phyloP scores from a whole-genome alignment of 2,329 filamentous ascomycete species.

The Sclerotinia borealis region DNA sequence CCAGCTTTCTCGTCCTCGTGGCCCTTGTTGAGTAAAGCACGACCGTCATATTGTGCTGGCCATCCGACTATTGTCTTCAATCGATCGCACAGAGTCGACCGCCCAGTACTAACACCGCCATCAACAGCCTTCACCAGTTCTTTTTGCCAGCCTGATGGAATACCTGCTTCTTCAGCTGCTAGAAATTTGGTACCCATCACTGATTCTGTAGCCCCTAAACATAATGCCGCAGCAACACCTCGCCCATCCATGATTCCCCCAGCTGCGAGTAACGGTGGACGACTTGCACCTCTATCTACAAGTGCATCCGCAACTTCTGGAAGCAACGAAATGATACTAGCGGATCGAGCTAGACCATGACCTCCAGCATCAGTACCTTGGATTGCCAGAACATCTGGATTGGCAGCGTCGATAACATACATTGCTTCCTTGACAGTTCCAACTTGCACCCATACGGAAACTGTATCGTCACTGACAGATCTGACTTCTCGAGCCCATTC shows the following conservation, averaged over 20 bases:
- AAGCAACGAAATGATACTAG: constrained; percentile 32
- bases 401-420: constrained; percentile 18
- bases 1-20: constrained; percentile 38
- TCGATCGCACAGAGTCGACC: constrained; percentile 45
- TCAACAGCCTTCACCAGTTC: constrained; percentile 43
- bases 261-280: constrained; percentile 31
- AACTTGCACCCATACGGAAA: constrained; percentile 33
- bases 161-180: constrained; percentile 39
- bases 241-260: constrained; percentile 35
- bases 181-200: constrained; percentile 48
- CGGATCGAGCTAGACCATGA: constrained; percentile 30
- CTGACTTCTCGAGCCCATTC: not conserved
- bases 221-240: constrained; percentile 32
- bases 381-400: constrained; percentile 33
- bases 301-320: constrained; percentile 33
- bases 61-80: constrained; percentile 51
- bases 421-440: constrained; percentile 27
- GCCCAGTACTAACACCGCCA: constrained; percentile 43
- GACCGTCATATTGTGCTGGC: constrained; percentile 50
- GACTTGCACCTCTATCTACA: constrained; percentile 14
- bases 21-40: constrained; percentile 52
- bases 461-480: constrained; percentile 12
- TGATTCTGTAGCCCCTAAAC: constrained; percentile 36
- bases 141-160: constrained; percentile 41
- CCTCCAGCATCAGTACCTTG: constrained; percentile 36